Conservation (phyloP, 1,284 basidiomycete genomes). For the Fomitopsis pinicola region DNA sequence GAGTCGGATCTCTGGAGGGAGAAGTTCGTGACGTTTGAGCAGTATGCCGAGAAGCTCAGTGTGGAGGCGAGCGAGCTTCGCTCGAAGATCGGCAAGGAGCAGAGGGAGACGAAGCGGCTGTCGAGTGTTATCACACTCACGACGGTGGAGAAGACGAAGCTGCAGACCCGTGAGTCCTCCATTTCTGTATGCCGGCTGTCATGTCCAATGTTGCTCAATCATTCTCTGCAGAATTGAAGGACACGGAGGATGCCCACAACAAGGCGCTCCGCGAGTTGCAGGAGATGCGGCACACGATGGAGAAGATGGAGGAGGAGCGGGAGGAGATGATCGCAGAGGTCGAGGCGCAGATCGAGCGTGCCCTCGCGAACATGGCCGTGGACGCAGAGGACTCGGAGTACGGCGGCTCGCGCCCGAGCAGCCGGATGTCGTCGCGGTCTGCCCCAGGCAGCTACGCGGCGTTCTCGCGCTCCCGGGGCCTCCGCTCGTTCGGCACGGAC, state of each 20-base stretch:
- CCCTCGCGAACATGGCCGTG: slow-evolving; percentile 78
- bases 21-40: slow-evolving; percentile 88
- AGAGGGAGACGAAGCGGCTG: slow-evolving; percentile 78
- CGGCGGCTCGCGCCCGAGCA: slow-evolving; percentile 43
- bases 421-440: slow-evolving; percentile 36
- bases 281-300: slow-evolving; percentile 73
- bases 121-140: slow-evolving; percentile 75
- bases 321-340: slow-evolving; percentile 85
- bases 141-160: slow-evolving; percentile 69
- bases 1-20: slow-evolving; percentile 87
- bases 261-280: slow-evolving; percentile 67
- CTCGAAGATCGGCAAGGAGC: slow-evolving; percentile 83
- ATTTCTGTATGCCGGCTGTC: neutral
- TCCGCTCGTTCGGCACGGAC: slow-evolving; percentile 70
- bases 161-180: slow-evolving; percentile 60
- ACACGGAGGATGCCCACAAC: slow-evolving; percentile 72
- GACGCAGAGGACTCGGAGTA: slow-evolving; percentile 71
- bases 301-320: slow-evolving; percentile 79
- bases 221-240: slow-evolving; percentile 49
- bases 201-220: neutral
- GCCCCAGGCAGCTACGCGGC: slow-evolving; percentile 46
- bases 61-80: slow-evolving; percentile 78
- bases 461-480: slow-evolving; percentile 40
- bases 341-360: slow-evolving; percentile 81
- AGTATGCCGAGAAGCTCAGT: slow-evolving; percentile 88